These are phyloP conservation scores for Lentinus polychrous DNA, from an alignment of 1,284 basidiomycete species.

Conservation along the genomic window DNA sequence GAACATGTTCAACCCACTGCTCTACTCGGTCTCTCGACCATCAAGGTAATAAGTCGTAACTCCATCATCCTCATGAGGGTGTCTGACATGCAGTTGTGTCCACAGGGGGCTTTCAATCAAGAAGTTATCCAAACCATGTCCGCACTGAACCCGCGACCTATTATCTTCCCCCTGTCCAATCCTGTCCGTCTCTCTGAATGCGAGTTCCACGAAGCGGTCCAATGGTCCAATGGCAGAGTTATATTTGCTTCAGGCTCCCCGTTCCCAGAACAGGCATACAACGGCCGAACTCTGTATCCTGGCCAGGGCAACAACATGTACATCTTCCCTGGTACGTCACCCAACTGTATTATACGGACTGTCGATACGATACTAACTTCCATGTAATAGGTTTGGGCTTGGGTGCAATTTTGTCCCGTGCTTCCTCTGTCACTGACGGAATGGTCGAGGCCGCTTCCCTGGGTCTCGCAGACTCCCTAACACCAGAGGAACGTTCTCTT, in stretches of 20 bases:
- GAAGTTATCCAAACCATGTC: constrained; percentile 79
- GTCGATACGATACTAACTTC: constrained; percentile 12
- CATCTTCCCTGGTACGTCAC: constrained; percentile 59
- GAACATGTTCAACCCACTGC: constrained; percentile 87
- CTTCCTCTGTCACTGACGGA: constrained; percentile 60
- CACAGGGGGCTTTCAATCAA: constrained; percentile 70
- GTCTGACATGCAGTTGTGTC: constrained; percentile 9
- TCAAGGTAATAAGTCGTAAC: constrained; percentile 50
- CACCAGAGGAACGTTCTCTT: constrained; percentile 55
- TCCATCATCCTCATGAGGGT: constrained; percentile 9
- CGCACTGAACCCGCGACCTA: constrained; percentile 79
- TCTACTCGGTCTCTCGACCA: constrained; percentile 86
- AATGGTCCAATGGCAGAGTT: constrained; percentile 65
- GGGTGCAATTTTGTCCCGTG: constrained; percentile 67
- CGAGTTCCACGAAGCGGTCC: constrained; percentile 81
- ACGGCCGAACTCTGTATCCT: constrained; percentile 62
- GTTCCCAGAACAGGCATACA: constrained; percentile 63
- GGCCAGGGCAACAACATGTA: constrained; percentile 94
- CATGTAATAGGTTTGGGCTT: constrained; percentile 62
- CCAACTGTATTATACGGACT: constrained; percentile 8
- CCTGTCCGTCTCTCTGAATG: constrained; percentile 83
- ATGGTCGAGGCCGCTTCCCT: constrained; percentile 80
- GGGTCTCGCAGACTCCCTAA: constrained; percentile 75
- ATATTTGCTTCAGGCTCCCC: constrained; percentile 92
- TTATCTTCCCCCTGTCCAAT: constrained; percentile 96